A percentile compares a stretch with the other conserved stretches of the same genome.
phyloP scores from a whole-genome alignment of 2,329 filamentous ascomycete species.

The Aspergillus sp. region DNA sequence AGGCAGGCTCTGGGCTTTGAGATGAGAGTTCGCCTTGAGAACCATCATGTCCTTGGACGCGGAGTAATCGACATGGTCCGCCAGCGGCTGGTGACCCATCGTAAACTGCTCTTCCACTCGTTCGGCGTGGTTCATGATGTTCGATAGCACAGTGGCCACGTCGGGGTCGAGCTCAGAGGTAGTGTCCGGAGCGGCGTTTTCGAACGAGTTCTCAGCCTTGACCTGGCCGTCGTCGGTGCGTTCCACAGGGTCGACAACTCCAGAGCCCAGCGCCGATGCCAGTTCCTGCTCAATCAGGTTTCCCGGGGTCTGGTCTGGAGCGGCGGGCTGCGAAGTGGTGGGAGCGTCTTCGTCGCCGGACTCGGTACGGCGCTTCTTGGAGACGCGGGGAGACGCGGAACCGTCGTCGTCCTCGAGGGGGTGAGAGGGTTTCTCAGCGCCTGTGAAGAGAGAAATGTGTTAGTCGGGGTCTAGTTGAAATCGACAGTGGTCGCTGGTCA shows the following conservation, averaged over 20 bases:
- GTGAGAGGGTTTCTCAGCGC: constrained; percentile 23
- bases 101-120: constrained; percentile 31
- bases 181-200: constrained; percentile 12
- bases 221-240: constrained; percentile 12
- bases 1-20: constrained; percentile 51
- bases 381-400: constrained; percentile 22
- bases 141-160: constrained; percentile 31
- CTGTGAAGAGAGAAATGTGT: constrained; percentile 6
- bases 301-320: constrained; percentile 17
- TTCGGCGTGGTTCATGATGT: constrained; percentile 37
- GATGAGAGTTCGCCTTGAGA: constrained; percentile 34
- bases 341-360: constrained; percentile 17
- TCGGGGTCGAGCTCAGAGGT: constrained; percentile 22
- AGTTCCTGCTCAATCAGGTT: constrained; percentile 29
- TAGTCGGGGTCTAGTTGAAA: no score
- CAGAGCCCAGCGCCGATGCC: constrained; percentile 24
- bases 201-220: constrained; percentile 12
- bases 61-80: constrained; percentile 18
- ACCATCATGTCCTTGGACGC: constrained; percentile 28
- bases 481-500: no score
- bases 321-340: constrained; percentile 10
- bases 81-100: constrained; percentile 25
- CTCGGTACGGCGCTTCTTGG: constrained; percentile 33
- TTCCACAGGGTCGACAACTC: constrained; percentile 19
- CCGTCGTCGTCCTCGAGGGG: constrained; percentile 24